Conservation (phyloP, 768 basidiomycete species). For the Psilocybe tampanensis region DNA sequence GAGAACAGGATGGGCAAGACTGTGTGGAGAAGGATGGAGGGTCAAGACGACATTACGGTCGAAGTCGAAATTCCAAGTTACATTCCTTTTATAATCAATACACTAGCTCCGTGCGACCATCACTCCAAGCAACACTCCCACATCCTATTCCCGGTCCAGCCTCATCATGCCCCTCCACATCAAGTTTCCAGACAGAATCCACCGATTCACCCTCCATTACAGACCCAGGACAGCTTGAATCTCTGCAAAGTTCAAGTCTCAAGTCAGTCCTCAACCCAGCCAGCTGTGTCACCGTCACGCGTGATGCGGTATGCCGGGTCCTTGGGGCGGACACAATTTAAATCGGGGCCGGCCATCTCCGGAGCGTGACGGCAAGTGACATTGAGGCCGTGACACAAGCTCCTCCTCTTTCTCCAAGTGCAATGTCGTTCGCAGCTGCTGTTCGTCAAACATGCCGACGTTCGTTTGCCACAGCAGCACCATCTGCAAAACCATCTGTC, state of each 20-base stretch:
- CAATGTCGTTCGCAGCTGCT: background rate
- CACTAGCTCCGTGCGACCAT: conserved; percentile 21
- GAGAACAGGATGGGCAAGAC: conserved; percentile 22
- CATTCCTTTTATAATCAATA: conserved; percentile 11
- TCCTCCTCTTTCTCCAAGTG: background rate
- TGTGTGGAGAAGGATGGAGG: conserved; percentile 19
- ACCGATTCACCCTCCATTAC: too few species aligned
- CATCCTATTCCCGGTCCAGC: background rate
- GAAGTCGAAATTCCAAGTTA: conserved; percentile 1
- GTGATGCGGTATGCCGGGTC: conserved; percentile 20
- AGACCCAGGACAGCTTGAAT: too few species aligned
- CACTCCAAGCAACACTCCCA: conserved; percentile 2
- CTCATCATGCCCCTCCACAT: background rate
- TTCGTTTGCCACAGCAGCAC: conserved; percentile 4
- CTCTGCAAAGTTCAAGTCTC: too few species aligned
- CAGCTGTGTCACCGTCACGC: conserved; percentile 1
- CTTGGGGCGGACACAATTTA: conserved; percentile 19
- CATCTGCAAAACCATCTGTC: too few species aligned
- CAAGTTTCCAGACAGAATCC: too few species aligned
- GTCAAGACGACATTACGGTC: conserved; percentile 28
- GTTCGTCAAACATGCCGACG: conserved; percentile 6
- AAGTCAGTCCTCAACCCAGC: background rate
- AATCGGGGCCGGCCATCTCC: conserved; percentile 19
- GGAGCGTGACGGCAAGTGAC: background rate
- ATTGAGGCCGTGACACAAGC: background rate